These are phyloP conservation scores for Sordariomycetes sp. DNA, from an alignment of 2,329 filamentous ascomycete species.

Conservation along the genomic window DNA sequence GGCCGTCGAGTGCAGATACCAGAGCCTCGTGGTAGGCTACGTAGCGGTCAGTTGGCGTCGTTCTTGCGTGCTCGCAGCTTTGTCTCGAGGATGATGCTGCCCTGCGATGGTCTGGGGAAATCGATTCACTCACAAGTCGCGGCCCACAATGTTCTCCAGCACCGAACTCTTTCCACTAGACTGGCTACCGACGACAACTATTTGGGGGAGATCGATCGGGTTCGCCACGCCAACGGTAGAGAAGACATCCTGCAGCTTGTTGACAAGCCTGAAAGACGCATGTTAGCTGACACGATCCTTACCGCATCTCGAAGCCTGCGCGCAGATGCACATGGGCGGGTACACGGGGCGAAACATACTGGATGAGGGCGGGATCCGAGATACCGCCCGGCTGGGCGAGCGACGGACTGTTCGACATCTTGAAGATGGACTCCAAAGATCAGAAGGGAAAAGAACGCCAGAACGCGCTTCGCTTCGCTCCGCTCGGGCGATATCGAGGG, in stretches of 20 bases:
- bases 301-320: background rate
- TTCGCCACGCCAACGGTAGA: slow-evolving; percentile 97
- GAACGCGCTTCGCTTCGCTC: background rate
- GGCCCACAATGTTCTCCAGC: slow-evolving; percentile 93
- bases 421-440: background rate
- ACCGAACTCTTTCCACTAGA: slow-evolving; percentile 99
- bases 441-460: background rate
- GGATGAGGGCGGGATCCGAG: slow-evolving; percentile 54
- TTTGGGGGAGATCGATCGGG: slow-evolving; percentile 96
- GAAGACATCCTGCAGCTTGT: slow-evolving; percentile 99
- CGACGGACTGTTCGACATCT: slow-evolving; percentile 1
- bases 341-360: slow-evolving; percentile 25
- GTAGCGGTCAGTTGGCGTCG: slow-evolving; percentile 7
- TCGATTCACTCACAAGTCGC: slow-evolving; percentile 75
- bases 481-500: background rate
- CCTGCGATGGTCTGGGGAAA: background rate
- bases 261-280: slow-evolving; percentile 56
- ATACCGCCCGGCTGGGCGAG: slow-evolving; percentile 35
- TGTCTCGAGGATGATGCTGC: background rate
- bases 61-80: background rate
- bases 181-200: slow-evolving; percentile 95
- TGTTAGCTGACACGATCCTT: slow-evolving; percentile 12
- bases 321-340: slow-evolving; percentile 7
- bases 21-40: slow-evolving; percentile 85
- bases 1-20: slow-evolving; percentile 95